phyloP scores from a whole-genome alignment of 2,329 filamentous ascomycete species.

The Sporothrix humicola region DNA sequence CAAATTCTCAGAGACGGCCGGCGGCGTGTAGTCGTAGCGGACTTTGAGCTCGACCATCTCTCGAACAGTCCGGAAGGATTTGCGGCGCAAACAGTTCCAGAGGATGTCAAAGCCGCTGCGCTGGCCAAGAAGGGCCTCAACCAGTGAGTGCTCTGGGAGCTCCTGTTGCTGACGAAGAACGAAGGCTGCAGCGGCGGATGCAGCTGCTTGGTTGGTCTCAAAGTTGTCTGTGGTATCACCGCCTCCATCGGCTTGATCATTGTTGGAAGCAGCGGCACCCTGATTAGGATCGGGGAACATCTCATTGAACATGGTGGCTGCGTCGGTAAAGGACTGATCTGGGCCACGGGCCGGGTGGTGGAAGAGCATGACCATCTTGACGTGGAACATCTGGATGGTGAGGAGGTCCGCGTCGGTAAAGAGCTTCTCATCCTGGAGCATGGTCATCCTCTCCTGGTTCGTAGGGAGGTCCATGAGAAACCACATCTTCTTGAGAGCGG shows the following conservation, averaged over 20 bases:
- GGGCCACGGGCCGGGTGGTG: constrained; percentile 65
- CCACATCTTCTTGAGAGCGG: constrained; percentile 70
- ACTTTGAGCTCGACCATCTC: constrained; percentile 64
- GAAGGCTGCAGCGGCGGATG: not conserved
- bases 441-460: constrained; percentile 57
- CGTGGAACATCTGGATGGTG: constrained; percentile 66
- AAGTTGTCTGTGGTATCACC: not conserved
- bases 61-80: constrained; percentile 53
- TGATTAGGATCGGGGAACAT: not conserved
- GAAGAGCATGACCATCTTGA: constrained; percentile 75
- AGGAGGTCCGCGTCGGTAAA: constrained; percentile 67
- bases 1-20: not conserved
- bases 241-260: not conserved
- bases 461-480: constrained; percentile 70
- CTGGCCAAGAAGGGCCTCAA: constrained; percentile 66
- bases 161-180: not conserved
- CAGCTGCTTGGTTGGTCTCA: not conserved
- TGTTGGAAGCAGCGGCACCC: not conserved
- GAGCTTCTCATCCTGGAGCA: constrained; percentile 56
- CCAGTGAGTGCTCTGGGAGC: constrained; percentile 44
- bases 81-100: constrained; percentile 64
- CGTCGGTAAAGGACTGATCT: constrained; percentile 46
- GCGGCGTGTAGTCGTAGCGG: constrained; percentile 57
- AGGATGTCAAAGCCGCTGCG: constrained; percentile 58
- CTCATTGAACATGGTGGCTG: not conserved